Evolutionary conservation across 257 asterid species (phyloP).

Genomic region (Solanum lycopersicoides): DNA sequence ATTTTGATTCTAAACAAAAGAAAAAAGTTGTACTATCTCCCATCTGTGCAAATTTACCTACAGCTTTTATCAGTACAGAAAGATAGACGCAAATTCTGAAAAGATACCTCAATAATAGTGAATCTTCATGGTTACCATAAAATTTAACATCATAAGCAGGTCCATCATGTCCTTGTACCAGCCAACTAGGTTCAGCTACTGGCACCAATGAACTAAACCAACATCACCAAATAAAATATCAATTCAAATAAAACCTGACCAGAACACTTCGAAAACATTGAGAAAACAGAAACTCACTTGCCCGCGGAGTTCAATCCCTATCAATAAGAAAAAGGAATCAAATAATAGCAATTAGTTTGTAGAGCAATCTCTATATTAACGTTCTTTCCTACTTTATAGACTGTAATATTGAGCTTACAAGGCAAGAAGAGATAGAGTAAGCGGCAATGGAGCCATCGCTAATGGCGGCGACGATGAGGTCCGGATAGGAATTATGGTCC

Average conservation of each 20-base stretch:
- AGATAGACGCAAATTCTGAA: background rate
- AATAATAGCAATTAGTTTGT: background rate
- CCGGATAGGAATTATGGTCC: slow-evolving; percentile 51
- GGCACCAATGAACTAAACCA: slow-evolving; percentile 41
- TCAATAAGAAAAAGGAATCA: background rate
- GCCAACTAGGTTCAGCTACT: slow-evolving; percentile 51
- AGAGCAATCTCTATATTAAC: background rate
- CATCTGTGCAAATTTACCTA: background rate
- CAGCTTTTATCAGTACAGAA: background rate
- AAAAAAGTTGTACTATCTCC: background rate
- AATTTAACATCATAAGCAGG: slow-evolving; percentile 94
- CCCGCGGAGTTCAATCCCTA: background rate
- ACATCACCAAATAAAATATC: slow-evolving; percentile 3
- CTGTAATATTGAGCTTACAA: slow-evolving; percentile 21
- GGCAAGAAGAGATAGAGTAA: slow-evolving; percentile 66
- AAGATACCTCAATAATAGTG: slow-evolving; percentile 60
- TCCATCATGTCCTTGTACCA: slow-evolving; percentile 80
- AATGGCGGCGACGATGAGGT: slow-evolving; percentile 55
- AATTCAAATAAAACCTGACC: slow-evolving; percentile 26
- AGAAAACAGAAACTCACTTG: background rate
- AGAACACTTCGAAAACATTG: slow-evolving; percentile 32
- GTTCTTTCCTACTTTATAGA: background rate
- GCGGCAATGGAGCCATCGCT: slow-evolving; percentile 81
- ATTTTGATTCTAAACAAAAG: background rate
- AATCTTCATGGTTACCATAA: slow-evolving; percentile 49